Evolutionary conservation across 345 rosid genomes (phyloP).

Genomic region (Syzygium oleosum): DNA sequence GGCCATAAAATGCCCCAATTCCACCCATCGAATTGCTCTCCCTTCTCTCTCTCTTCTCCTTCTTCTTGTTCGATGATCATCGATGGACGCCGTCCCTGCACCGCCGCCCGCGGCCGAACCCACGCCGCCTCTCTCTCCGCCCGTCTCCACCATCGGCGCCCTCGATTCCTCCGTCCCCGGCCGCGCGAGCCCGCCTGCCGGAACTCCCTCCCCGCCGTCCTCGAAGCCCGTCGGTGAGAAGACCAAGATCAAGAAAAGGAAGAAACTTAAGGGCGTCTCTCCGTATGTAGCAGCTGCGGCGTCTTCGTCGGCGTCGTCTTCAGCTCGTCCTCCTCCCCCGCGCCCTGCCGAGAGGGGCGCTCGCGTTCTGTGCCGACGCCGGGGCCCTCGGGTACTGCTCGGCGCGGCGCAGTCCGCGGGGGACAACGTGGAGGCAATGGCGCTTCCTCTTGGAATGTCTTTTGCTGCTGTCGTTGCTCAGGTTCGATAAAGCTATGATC

Average conservation of each 20-base stretch:
- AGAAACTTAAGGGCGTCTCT: not conserved
- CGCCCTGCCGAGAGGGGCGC: not conserved
- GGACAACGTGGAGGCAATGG: slow-evolving; percentile 48
- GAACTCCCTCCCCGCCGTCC: not conserved
- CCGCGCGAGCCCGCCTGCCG: not conserved
- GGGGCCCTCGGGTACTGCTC: not conserved
- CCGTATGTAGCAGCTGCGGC: not conserved
- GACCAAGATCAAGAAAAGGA: not conserved
- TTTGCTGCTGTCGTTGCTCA: slow-evolving; percentile 77
- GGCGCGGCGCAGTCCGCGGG: not conserved
- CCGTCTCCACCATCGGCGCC: not conserved
- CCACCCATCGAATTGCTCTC: not conserved
- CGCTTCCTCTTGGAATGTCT: slow-evolving; percentile 89
- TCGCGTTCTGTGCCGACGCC: not conserved
- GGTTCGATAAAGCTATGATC: slow-evolving; percentile 29
- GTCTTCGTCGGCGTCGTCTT: not conserved
- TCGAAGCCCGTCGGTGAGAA: not conserved
- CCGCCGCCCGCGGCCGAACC: not conserved
- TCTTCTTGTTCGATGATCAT: not conserved
- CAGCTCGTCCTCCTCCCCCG: not conserved
- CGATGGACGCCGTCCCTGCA: not conserved
- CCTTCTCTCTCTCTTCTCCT: not conserved
- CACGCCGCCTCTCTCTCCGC: not conserved
- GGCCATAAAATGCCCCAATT: not conserved
- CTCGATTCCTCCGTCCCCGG: not conserved